Evolutionary conservation across 768 basidiomycete genomes (phyloP), one percentile per base, ranked within the genome.

Genomic region (Rhizopogon rudus): DNA sequence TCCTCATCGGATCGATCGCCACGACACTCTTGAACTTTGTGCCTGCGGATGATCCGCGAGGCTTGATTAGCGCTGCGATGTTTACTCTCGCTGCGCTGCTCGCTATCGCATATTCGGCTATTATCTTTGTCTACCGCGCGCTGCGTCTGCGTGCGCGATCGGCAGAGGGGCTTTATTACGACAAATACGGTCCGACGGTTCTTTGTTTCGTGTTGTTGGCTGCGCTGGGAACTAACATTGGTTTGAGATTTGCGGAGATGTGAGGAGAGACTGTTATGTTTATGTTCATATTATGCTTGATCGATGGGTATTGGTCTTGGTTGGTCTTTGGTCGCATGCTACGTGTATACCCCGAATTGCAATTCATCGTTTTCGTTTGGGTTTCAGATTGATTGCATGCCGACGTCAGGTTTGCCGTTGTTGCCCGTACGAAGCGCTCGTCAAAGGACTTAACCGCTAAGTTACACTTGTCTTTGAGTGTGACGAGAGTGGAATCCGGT

Each of bases 71-170:
- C 62, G 93, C 96, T 6, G 83, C 81, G 6, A 73, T 91, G 44
- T 99, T 99, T 77, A 96, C 95, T 0, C 67, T 93, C 52, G 84
- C 88, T n/a, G 91, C 97, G 10, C 79, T 99, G 16, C 70, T 92
- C 44, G 82, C 94, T 6, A 92, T 98, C 61, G 83, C 87, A 22
- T 99, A 98, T 72, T 82, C 91, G 4, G 89, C 87, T 8, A 77
- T 79, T 51, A 85, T 93, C 52, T 97, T 93, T 66, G 77, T 88
- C 22, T 88, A 83, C 67, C 84, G 93, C 46, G 83, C 90, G 7
- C 67, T 80, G 43, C 80, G 79, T 53, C 76, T 96, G 62, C 79
- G 91, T 48, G 75, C 78, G 55, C 82, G 87, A 39, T 77, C 80
- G 31, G 91, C 92, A 0, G 84, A 88, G 53, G 89, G 91, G 22